A percentile compares a stretch with the other conserved stretches of the same genome.
These are phyloP conservation scores for Pseudocercospora musae DNA, from an alignment of 2,329 filamentous ascomycete genomes.

Conservation along the genomic window DNA sequence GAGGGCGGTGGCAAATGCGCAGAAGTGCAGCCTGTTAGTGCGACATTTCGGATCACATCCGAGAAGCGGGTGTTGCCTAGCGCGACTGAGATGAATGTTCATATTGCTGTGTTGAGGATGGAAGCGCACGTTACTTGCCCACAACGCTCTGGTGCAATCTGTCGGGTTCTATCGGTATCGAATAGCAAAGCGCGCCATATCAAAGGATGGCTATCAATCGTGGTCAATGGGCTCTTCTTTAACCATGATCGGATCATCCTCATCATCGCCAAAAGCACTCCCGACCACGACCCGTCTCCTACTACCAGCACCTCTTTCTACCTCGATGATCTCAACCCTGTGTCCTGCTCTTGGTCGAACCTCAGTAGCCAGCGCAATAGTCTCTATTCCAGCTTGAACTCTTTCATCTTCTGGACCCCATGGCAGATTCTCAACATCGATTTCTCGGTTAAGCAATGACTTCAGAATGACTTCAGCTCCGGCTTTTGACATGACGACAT, in stretches of 20 bases:
- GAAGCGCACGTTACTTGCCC: too few relatives aligned
- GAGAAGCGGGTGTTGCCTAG: too few relatives aligned
- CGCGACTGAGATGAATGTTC: too few relatives aligned
- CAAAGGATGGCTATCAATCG: too few relatives aligned
- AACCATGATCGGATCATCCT: slow-evolving; percentile 28
- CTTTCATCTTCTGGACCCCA: slow-evolving; percentile 74
- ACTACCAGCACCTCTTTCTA: slow-evolving; percentile 35
- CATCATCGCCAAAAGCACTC: slow-evolving; percentile 16
- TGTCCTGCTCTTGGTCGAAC: slow-evolving; percentile 51
- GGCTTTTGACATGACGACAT: slow-evolving; percentile 90
- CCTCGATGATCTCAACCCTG: slow-evolving; percentile 42
- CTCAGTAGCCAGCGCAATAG: slow-evolving; percentile 69
- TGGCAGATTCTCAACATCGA: slow-evolving; percentile 79
- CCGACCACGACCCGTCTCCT: slow-evolving; percentile 30
- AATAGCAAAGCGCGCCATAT: too few relatives aligned
- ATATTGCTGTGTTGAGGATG: too few relatives aligned
- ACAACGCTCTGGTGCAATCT: too few relatives aligned
- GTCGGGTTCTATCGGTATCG: too few relatives aligned
- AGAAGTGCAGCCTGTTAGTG: too few relatives aligned
- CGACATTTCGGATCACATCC: too few relatives aligned
- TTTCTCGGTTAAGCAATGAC: slow-evolving; percentile 68
- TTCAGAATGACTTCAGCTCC: slow-evolving; percentile 79
- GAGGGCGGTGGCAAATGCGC: too few relatives aligned
- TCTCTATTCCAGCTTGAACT: slow-evolving; percentile 71
- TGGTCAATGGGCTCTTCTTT: slow-evolving; percentile 36